A percentile compares a stretch with the other conserved stretches of the same genome.
Conservation (phyloP, 306 rosid genomes). For the Sindora glabra region DNA sequence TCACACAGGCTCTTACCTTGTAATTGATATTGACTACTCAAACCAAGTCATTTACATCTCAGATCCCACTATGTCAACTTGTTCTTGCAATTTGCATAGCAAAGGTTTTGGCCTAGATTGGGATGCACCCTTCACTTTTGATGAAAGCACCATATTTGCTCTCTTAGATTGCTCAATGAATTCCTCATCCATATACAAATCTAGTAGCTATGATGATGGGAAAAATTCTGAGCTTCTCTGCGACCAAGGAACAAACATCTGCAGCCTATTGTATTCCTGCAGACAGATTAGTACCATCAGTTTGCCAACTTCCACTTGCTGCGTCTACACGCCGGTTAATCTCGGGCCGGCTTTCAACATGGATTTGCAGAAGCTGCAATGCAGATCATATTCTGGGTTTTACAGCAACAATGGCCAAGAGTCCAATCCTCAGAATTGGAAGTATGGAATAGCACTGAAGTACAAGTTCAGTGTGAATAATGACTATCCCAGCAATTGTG, state of each 20-base stretch:
- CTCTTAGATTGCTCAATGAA: conserved; percentile 52
- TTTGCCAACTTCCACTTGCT: conserved; percentile 61
- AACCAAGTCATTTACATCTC: conserved; percentile 57
- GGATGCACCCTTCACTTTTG: conserved; percentile 62
- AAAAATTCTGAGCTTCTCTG: conserved; percentile 44
- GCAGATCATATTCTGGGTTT: conserved; percentile 70
- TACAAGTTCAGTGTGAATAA: conserved; percentile 67
- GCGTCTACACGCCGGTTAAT: conserved; percentile 76
- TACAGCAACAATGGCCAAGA: conserved; percentile 62
- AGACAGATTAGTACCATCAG: conserved; percentile 48
- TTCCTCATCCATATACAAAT: conserved; percentile 43
- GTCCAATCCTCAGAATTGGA: conserved; percentile 72
- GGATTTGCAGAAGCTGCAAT: conserved; percentile 74
- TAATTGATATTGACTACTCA: conserved; percentile 53
- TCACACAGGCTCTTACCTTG: conserved; percentile 70
- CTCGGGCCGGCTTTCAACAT: conserved; percentile 74
- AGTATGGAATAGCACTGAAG: conserved; percentile 68
- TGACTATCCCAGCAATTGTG: conserved; percentile 65
- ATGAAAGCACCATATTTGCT: conserved; percentile 53
- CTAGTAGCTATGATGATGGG: conserved; percentile 20
- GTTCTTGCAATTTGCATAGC: conserved; percentile 54
- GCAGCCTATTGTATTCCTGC: conserved; percentile 58
- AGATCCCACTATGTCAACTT: conserved; percentile 83
- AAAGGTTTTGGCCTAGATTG: conserved; percentile 71
- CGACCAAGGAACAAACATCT: conserved; percentile 55